These are phyloP conservation scores for Capsicum pubescens DNA, from an alignment of 257 asterid species.

Conservation along the genomic window DNA sequence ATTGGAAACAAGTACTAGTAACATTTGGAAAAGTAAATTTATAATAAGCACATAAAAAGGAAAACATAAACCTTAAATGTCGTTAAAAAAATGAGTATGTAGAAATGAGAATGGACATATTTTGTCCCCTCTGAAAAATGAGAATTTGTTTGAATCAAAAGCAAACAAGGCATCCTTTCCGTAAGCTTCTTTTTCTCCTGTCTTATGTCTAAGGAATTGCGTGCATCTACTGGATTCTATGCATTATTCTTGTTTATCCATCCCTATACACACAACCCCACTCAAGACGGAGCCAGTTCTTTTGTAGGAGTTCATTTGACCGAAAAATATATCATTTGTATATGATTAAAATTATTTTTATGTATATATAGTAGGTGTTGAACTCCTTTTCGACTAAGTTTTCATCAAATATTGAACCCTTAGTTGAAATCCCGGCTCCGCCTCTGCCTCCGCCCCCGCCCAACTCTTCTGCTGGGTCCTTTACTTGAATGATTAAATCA, in stretches of 20 bases:
- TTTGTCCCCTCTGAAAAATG: background rate
- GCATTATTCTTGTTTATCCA: background rate
- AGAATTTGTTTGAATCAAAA: background rate
- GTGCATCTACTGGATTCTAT: constrained; percentile 24
- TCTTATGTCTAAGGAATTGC: constrained; percentile 13
- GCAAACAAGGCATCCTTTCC: constrained; percentile 31
- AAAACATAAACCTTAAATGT: background rate
- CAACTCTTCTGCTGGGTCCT: background rate
- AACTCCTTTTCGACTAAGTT: too few relatives aligned
- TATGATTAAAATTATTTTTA: too few relatives aligned
- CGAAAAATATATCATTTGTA: too few relatives aligned
- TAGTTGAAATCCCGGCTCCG: too few relatives aligned
- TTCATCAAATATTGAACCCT: too few relatives aligned
- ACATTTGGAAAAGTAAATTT: background rate
- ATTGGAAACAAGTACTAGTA: background rate
- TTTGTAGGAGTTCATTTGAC: too few relatives aligned
- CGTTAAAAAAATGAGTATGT: background rate
- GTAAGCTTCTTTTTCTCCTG: constrained; percentile 20
- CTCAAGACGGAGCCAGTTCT: too few relatives aligned
- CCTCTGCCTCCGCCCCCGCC: too few relatives aligned
- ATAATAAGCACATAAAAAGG: background rate
- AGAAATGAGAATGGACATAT: background rate
- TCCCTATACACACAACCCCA: background rate
- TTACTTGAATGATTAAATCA: background rate
- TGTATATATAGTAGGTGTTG: too few relatives aligned